phyloP scores from a whole-genome alignment of 495 filamentous ascomycete genomes.

The Penicillium tannophilum region DNA sequence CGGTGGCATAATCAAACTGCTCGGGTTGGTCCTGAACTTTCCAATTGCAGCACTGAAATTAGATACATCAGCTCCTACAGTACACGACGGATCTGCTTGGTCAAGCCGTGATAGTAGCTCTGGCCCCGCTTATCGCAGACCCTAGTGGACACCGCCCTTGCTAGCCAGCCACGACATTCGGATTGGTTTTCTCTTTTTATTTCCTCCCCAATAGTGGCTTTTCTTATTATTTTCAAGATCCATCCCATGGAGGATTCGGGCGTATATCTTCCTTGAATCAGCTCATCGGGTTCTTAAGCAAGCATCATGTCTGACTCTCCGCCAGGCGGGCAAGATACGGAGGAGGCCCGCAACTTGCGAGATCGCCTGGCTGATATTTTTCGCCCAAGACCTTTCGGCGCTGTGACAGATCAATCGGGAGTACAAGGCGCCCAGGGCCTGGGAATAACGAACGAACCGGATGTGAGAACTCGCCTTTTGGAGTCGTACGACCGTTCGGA shows the following conservation, averaged over 20 bases:
- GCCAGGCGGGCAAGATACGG: slow-evolving; percentile 24
- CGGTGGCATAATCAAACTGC: neutral
- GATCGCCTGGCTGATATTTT: slow-evolving; percentile 43
- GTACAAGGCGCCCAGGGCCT: slow-evolving; percentile 14
- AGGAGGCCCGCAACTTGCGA: slow-evolving; percentile 35
- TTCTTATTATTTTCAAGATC: neutral
- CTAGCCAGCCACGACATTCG: slow-evolving; percentile 17
- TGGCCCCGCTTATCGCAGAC: slow-evolving; percentile 17
- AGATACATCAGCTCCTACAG: neutral
- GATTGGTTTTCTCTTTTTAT: slow-evolving; percentile 2
- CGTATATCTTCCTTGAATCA: neutral
- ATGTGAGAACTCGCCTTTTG: slow-evolving; percentile 40
- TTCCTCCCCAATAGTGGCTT: neutral
- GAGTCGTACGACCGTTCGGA: slow-evolving; percentile 40
- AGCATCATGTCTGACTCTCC: slow-evolving; percentile 33
- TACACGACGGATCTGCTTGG: slow-evolving; percentile 3
- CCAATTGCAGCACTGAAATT: neutral
- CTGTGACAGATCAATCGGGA: slow-evolving; percentile 9
- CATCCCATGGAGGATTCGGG: neutral
- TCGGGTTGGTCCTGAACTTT: neutral
- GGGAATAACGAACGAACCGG: slow-evolving; percentile 25
- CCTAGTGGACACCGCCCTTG: slow-evolving; percentile 27
- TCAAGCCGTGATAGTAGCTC: neutral
- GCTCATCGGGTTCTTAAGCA: neutral
- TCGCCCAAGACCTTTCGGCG: slow-evolving; percentile 19